phyloP scores from a whole-genome alignment of 1,284 basidiomycete species.

The Schizopora paradoxa region DNA sequence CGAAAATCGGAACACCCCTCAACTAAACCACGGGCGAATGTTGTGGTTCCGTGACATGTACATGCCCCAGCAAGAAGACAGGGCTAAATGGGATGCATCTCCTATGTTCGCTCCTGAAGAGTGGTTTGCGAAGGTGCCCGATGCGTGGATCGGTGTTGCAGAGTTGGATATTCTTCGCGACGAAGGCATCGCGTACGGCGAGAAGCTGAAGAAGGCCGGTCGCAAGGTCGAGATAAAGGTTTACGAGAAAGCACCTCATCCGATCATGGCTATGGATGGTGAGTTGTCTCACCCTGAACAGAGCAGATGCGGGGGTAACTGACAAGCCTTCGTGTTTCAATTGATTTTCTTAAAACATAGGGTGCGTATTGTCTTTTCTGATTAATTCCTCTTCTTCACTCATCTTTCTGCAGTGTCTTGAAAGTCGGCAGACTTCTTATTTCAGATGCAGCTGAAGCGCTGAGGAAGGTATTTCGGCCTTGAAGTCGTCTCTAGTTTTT shows the following conservation, averaged over 20 bases:
- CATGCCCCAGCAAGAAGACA: conserved; percentile 54
- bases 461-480: no score
- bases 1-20: conserved; percentile 52
- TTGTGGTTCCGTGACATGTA: conserved; percentile 68
- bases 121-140: conserved; percentile 45
- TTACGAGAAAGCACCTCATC: conserved; percentile 60
- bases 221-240: conserved; percentile 49
- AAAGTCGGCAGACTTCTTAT: conserved; percentile 48
- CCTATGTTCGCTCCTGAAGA: conserved; percentile 61
- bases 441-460: conserved; percentile 45
- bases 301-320: no score
- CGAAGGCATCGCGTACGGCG: conserved; percentile 62
- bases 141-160: conserved; percentile 57
- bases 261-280: conserved; percentile 68
- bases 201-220: conserved; percentile 51
- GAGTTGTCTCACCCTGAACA: conserved; percentile 21
- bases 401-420: conserved; percentile 36
- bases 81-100: conserved; percentile 62
- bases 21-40: conserved; percentile 61
- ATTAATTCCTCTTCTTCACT: conserved; percentile 10
- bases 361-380: conserved; percentile 7
- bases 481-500: no score
- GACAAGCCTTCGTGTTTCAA: background rate
- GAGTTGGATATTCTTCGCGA: conserved; percentile 65
- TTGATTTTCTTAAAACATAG: conserved; percentile 1